Conservation (phyloP, 2,329 filamentous ascomycete species). For the Graphilbum fragrans region DNA sequence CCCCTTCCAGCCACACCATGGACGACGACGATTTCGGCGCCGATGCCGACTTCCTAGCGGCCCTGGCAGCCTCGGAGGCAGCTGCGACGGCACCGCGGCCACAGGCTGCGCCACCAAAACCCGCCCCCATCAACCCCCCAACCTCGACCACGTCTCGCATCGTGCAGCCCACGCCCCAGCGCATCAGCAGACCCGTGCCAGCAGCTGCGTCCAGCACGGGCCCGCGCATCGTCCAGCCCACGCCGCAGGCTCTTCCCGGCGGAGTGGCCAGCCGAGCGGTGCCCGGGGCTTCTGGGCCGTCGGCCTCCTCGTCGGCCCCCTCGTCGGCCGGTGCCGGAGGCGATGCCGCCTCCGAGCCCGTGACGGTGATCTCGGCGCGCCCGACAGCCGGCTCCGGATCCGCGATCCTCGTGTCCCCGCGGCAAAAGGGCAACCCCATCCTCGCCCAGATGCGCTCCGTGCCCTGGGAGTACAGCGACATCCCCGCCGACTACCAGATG, state of each 20-base stretch:
- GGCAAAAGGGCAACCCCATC: conserved; percentile 92
- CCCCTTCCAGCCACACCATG: too few species aligned
- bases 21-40: conserved; percentile 43
- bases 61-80: conserved; percentile 38
- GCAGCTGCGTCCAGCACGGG: conserved; percentile 12
- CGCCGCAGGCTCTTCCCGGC: conserved; percentile 64
- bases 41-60: conserved; percentile 43
- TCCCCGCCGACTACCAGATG: conserved; percentile 86
- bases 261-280: neutral
- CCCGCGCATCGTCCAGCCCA: conserved; percentile 68
- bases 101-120: neutral
- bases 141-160: neutral
- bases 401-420: conserved; percentile 77
- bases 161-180: conserved; percentile 39
- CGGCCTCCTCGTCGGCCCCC: too few species aligned
- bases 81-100: neutral
- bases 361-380: neutral
- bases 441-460: conserved; percentile 69
- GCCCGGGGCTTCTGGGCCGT: neutral
- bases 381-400: conserved; percentile 40
- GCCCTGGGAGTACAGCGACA: conserved; percentile 94
- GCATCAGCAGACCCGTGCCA: conserved; percentile 28
- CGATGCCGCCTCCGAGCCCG: neutral
- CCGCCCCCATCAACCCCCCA: too few species aligned
- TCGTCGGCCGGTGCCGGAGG: too few species aligned